A percentile compares a stretch with the other conserved stretches of the same genome.
These are phyloP conservation scores for Closterium sp. DNA, from an alignment of 139 green algal species.

Conservation along the genomic window DNA sequence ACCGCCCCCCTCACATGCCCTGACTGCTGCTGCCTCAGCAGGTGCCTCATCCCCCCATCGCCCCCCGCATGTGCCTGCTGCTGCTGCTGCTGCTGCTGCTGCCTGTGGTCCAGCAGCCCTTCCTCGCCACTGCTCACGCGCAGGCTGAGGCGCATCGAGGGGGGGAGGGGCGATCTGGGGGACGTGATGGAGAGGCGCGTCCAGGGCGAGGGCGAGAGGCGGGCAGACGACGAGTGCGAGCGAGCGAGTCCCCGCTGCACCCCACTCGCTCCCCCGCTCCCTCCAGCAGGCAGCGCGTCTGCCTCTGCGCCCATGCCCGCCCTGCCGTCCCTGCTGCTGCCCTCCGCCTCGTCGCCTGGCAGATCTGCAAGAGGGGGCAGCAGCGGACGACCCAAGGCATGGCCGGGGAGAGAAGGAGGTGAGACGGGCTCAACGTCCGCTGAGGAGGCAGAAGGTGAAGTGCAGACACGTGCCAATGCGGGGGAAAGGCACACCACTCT, in stretches of 20 bases:
- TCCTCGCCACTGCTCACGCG: too few relatives aligned
- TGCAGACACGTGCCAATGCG: too few relatives aligned
- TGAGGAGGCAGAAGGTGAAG: too few relatives aligned
- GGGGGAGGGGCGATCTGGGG: background rate
- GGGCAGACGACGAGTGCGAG: background rate
- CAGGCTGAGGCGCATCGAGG: background rate
- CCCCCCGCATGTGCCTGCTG: background rate
- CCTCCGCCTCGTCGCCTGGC: background rate
- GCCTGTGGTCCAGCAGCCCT: too few relatives aligned
- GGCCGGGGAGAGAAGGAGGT: background rate
- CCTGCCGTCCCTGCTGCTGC: background rate
- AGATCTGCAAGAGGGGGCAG: background rate
- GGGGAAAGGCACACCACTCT: too few relatives aligned
- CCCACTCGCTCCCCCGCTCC: background rate
- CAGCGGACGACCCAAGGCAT: background rate
- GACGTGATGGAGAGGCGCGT: background rate
- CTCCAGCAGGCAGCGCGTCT: background rate
- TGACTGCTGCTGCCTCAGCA: background rate
- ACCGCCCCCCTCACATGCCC: background rate
- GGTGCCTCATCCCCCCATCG: background rate
- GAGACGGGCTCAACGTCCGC: too few relatives aligned
- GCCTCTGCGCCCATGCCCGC: background rate
- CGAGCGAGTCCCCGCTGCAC: background rate
- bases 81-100: background rate
- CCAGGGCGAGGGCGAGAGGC: background rate